Evolutionary conservation across 495 filamentous ascomycete genomes (phyloP).

Genomic region (Sordaria brevicollis): DNA sequence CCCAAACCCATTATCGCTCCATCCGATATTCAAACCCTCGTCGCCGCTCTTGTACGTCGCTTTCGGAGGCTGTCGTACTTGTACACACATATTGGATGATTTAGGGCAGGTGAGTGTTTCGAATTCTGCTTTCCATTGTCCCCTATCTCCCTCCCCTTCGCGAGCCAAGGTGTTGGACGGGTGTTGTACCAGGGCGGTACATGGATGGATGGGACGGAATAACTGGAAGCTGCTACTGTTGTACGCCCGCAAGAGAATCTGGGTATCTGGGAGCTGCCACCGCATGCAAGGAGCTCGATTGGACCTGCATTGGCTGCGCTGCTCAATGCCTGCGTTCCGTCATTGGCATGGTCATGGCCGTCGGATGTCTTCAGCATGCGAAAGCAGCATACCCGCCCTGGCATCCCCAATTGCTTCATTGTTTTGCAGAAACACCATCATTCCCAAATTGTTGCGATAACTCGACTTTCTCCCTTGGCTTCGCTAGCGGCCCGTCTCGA

Average conservation of each 20-base stretch:
- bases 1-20: neutral
- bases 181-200: neutral
- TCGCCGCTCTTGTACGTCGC: neutral
- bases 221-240: neutral
- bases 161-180: neutral
- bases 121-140: neutral
- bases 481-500: neutral
- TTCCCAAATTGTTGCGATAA: neutral
- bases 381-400: neutral
- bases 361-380: neutral
- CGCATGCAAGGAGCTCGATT: neutral
- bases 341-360: neutral
- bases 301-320: neutral
- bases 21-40: neutral
- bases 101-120: neutral
- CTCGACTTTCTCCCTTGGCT: neutral
- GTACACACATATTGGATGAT: neutral
- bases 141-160: neutral
- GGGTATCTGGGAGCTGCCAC: neutral
- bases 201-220: neutral
- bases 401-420: neutral
- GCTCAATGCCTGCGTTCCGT: neutral
- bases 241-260: neutral
- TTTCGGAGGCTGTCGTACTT: neutral
- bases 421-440: neutral